Base-by-base conservation (phyloP, 192 early-diverging fungal genomes). In the Rhizophagus clarus region DNA sequence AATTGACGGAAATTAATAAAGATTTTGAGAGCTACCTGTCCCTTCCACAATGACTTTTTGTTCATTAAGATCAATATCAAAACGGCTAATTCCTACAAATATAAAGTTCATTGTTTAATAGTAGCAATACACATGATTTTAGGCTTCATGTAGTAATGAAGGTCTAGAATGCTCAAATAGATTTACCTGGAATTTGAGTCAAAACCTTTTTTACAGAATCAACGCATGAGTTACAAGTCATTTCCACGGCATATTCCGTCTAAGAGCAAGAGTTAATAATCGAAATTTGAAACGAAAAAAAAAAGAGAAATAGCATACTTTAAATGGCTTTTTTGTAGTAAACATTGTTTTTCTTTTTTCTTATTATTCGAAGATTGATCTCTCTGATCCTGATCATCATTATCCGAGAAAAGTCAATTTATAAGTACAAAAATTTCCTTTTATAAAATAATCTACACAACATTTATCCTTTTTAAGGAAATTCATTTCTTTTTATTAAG, bases 171-270 rank as follows among this genome's bases (percentile, higher is more conserved):
- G 61, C 34, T 51, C 29, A 7, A 71, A n/a, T 26, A 26, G 22
- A 24, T 28, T 61, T 86, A 88, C 87, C 80, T 28, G 83, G 81
- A 49, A 88, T 84, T 15, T 69, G 47, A 40, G 80, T 72, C 4
- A 95, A 88, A 12, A 92, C 91, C 22, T 88, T 84, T 14, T 82
- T 83, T 71, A 96, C 88, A 72, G 91, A 88, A 37, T 91, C 80
- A 1, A 92, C 94, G 77, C 96, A 97, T 32, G 88, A 89, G 82
- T 92, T 87, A 82, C 96, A 97, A 22, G 92, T 91, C 92, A 97
- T 92, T 83, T 95, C 90, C 29, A 97, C 94, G 7, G 95, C 95
- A 61, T 95, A 94, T 81, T 97, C 93, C 3, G 93, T 89, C 87
- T 92, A 56, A 20, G 1, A 22, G n/a, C 4, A 7, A 56, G 51